phyloP scores from a whole-genome alignment of 495 filamentous ascomycete species.

The Achaetomiella virescens region DNA sequence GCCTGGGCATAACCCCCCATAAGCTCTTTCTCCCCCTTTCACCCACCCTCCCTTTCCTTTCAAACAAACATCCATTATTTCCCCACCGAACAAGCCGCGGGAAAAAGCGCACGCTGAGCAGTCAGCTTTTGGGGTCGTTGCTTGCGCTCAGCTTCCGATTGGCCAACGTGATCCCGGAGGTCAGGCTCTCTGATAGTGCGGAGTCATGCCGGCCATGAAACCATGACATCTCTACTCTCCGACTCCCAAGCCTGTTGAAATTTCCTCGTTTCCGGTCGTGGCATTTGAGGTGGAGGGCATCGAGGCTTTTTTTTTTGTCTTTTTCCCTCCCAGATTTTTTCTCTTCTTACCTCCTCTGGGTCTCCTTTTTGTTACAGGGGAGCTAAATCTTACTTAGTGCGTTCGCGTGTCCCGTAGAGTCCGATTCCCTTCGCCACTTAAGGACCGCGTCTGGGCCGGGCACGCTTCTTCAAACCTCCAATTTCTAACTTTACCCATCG shows the following conservation, averaged over 20 bases:
- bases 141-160: conserved; percentile 28
- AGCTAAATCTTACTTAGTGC: too few relatives aligned
- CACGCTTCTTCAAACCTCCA: background rate
- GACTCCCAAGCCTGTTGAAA: background rate
- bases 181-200: background rate
- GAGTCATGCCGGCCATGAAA: conserved; percentile 26
- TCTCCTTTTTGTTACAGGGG: too few relatives aligned
- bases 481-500: background rate
- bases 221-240: background rate
- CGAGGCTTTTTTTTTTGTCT: background rate
- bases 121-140: conserved; percentile 17
- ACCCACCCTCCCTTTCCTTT: too few relatives aligned
- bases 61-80: too few relatives aligned
- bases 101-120: background rate
- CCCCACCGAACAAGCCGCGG: background rate
- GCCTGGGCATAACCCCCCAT: too few relatives aligned
- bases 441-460: background rate
- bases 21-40: too few relatives aligned
- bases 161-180: conserved; percentile 5
- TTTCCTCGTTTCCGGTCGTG: background rate
- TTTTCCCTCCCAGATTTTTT: conserved; percentile 7
- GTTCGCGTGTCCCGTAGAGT: background rate
- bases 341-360: background rate
- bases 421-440: background rate
- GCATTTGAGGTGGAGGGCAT: background rate